Percentiles rank a stretch among this genome's conserved stretches.
Conservation (phyloP, 139 green algal genomes). For the Tetraselmis striata region DNA sequence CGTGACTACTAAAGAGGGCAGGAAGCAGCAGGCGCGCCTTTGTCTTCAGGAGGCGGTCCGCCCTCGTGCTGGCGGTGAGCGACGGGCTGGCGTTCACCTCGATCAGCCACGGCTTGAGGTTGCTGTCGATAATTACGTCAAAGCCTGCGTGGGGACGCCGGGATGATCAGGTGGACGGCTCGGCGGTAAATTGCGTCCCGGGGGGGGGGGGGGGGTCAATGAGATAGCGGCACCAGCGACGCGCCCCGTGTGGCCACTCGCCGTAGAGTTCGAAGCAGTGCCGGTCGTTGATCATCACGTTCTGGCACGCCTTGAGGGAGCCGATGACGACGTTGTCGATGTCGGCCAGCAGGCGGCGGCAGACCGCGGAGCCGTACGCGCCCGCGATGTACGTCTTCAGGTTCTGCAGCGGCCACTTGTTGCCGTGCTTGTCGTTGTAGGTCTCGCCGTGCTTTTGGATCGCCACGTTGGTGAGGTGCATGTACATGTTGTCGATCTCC, state of each 20-base stretch:
- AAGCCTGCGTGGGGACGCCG: too few relatives aligned
- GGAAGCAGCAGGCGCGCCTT: background rate
- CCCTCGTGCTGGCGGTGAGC: slow-evolving; percentile 26
- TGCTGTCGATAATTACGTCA: slow-evolving; percentile 62
- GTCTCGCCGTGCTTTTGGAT: slow-evolving; percentile 61
- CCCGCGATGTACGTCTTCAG: slow-evolving; percentile 38
- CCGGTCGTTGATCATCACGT: slow-evolving; percentile 69
- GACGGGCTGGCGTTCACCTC: slow-evolving; percentile 36
- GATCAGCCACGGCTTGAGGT: slow-evolving; percentile 68
- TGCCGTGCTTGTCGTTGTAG: slow-evolving; percentile 60
- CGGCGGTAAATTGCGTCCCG: too few relatives aligned
- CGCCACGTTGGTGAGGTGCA: slow-evolving; percentile 79
- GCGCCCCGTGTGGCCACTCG: too few relatives aligned
- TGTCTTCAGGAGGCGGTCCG: background rate
- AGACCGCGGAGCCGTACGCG: background rate
- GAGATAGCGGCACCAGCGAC: too few relatives aligned
- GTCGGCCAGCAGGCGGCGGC: slow-evolving; percentile 33
- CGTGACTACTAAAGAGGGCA: too few relatives aligned
- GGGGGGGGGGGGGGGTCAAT: too few relatives aligned
- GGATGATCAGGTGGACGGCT: slow-evolving; percentile 20
- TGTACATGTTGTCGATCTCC: slow-evolving; percentile 45
- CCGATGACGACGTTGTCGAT: slow-evolving; percentile 34
- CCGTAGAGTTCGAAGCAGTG: slow-evolving; percentile 59
- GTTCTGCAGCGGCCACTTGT: slow-evolving; percentile 62
- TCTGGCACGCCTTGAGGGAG: slow-evolving; percentile 42